A percentile compares a stretch with the other conserved stretches of the same genome.
Evolutionary conservation across 1,284 basidiomycete species (phyloP).

Genomic region (Paramarasmius palmivorus): DNA sequence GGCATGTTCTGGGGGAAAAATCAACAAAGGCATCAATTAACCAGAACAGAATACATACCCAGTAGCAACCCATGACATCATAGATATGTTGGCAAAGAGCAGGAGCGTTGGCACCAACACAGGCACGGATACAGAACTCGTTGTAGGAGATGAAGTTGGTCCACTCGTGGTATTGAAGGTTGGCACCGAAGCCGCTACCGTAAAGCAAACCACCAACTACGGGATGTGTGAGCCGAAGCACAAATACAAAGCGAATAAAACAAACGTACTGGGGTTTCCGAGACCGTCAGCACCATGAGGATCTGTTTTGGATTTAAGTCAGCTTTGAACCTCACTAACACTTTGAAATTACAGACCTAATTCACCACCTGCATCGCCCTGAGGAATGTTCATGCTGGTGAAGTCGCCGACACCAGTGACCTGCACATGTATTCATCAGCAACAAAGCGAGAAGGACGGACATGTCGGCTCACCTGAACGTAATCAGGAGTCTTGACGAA

Average conservation of each 20-base stretch:
- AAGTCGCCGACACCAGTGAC: slow-evolving; percentile 63
- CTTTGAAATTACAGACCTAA: slow-evolving; percentile 63
- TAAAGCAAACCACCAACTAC: slow-evolving; percentile 62
- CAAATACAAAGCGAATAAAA: background rate
- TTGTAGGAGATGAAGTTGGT: slow-evolving; percentile 53
- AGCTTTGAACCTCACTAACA: slow-evolving; percentile 22
- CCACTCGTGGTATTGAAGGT: slow-evolving; percentile 54
- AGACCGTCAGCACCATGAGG: slow-evolving; percentile 5
- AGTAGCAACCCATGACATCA: slow-evolving; percentile 56
- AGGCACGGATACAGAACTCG: slow-evolving; percentile 68
- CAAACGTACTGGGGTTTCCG: slow-evolving; percentile 41
- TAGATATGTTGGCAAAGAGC: slow-evolving; percentile 58
- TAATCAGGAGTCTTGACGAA: slow-evolving; percentile 68
- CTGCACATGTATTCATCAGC: background rate
- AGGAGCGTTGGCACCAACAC: slow-evolving; percentile 54
- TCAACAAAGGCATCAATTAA: background rate
- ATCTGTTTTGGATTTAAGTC: background rate
- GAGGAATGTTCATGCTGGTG: slow-evolving; percentile 58
- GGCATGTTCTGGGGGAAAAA: slow-evolving; percentile 42
- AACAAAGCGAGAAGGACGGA: no score
- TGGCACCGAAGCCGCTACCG: slow-evolving; percentile 51
- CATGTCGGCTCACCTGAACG: slow-evolving; percentile 36
- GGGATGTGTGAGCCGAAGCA: slow-evolving; percentile 10
- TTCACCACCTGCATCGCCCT: slow-evolving; percentile 57
- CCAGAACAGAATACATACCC: slow-evolving; percentile 32